phyloP scores from a whole-genome alignment of 139 green algal species.

The Chlamydomonas schloesseri region DNA sequence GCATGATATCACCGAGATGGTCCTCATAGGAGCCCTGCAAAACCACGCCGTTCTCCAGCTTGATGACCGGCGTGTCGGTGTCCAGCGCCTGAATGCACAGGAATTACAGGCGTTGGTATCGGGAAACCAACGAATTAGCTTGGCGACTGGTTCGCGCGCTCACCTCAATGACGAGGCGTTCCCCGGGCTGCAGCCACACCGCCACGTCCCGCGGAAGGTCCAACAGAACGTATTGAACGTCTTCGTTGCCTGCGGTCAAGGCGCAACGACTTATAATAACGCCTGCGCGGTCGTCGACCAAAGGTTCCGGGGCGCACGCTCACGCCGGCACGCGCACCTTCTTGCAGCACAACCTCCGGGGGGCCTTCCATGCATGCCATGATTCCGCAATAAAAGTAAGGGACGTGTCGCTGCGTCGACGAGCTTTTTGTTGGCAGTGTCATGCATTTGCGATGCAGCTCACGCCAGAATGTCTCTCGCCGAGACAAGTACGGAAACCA shows the following conservation, averaged over 20 bases:
- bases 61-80: conserved; percentile 19
- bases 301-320: neutral
- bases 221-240: conserved; percentile 39
- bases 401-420: neutral
- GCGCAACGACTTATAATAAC: neutral
- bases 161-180: conserved; percentile 24
- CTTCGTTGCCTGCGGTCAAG: conserved; percentile 13
- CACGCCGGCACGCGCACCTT: conserved; percentile 24
- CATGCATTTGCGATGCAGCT: no score
- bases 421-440: neutral
- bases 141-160: neutral
- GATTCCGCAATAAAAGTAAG: no score
- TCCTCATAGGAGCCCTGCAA: conserved; percentile 41
- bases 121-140: neutral
- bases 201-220: conserved; percentile 37
- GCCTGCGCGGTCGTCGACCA: neutral
- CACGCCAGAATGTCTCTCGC: no score
- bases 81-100: conserved; percentile 19
- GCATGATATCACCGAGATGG: conserved; percentile 23
- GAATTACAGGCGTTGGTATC: neutral
- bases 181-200: conserved; percentile 3
- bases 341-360: conserved; percentile 29
- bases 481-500: no score
- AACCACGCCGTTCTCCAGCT: conserved; percentile 29
- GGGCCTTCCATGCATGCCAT: conserved; percentile 38